phyloP scores from a whole-genome alignment of 305 asterid genomes.

The Petunia hybrid region DNA sequence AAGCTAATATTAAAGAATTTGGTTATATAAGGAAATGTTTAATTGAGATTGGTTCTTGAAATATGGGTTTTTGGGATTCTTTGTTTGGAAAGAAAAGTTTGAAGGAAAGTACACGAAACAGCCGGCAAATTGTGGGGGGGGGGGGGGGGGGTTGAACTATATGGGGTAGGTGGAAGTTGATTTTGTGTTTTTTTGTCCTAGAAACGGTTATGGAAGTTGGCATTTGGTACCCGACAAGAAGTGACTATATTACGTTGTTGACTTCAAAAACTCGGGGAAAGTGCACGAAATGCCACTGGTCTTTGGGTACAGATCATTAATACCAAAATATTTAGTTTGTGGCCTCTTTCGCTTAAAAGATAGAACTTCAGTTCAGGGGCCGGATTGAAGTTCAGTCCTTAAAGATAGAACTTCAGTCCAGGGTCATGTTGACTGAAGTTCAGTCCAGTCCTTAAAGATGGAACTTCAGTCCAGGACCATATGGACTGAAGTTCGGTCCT shows the following conservation, averaged over 20 bases:
- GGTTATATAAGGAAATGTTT: conserved; percentile 33
- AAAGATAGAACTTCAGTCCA: too few species aligned
- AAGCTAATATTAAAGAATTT: not conserved
- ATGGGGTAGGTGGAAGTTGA: conserved; percentile 41
- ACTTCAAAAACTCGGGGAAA: not conserved
- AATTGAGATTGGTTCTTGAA: conserved; percentile 17
- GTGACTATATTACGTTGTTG: not conserved
- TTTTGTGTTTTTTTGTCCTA: conserved; percentile 37
- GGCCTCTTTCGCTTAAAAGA: too few species aligned
- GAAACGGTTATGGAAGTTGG: conserved; percentile 62
- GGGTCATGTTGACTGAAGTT: too few species aligned
- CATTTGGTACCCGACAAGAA: conserved; percentile 30
- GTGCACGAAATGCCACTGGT: not conserved
- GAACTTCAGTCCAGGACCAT: too few species aligned
- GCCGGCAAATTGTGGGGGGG: not conserved
- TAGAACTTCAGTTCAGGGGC: too few species aligned
- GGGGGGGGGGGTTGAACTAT: conserved; percentile 32
- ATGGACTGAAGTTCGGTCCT: too few species aligned
- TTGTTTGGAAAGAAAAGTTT: not conserved
- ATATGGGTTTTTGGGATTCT: conserved; percentile 24
- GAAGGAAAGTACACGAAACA: not conserved
- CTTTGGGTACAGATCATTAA: too few species aligned
- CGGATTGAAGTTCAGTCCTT: too few species aligned
- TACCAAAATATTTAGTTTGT: too few species aligned
- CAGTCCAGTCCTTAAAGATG: too few species aligned